Evolutionary conservation across 345 rosid genomes (phyloP), one percentile per base, ranked within the genome.

Genomic region (Durio zibethinus): DNA sequence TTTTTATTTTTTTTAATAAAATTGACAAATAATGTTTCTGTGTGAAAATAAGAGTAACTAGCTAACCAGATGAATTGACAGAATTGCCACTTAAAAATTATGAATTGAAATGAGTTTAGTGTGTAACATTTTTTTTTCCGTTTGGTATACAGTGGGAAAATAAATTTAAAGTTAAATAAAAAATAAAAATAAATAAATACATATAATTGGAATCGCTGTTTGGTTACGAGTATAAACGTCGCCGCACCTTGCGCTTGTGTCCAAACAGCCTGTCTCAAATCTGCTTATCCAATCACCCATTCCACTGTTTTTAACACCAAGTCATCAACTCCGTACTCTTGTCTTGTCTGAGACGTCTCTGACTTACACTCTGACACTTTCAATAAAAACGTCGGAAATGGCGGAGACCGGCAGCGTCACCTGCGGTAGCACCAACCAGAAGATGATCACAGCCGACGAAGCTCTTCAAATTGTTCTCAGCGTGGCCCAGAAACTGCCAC

Each of bases 401-500:
- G 81, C 48, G 53, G 79, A 69, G 76, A 78, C 14, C 52, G 81
- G 79, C 67, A 77, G 64, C 50, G 56, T 63, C n/a, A 50, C 77
- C 57, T 33, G 69, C 78, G 76, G 20, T 21, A 79, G 50, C 77
- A 50, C 65, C 56, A 72, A 52, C 70, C 7, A 76, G 60, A 82
- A 77, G 79, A 90, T 93, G 91, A 83, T 92, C 27, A 73, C 93
- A 14, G 80, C 78, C 38, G 93, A 90, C 23, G 95, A 91, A 67
- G 98, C 97, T 76, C 85, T 92, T 5, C 75, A 56, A n/a, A 85
- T 74, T 10, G 91, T 92, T 15, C 92, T 96, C 47, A 36, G 75
- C 35, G 92, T 85, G 21, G 88, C 94, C 1, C 67, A 85, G 79
- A 90, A 89, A 60, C 86, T 96, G 43, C 84, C 88, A 33, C 93